phyloP scores from a whole-genome alignment of 495 filamentous ascomycete species.

The Daldinia decipiens region DNA sequence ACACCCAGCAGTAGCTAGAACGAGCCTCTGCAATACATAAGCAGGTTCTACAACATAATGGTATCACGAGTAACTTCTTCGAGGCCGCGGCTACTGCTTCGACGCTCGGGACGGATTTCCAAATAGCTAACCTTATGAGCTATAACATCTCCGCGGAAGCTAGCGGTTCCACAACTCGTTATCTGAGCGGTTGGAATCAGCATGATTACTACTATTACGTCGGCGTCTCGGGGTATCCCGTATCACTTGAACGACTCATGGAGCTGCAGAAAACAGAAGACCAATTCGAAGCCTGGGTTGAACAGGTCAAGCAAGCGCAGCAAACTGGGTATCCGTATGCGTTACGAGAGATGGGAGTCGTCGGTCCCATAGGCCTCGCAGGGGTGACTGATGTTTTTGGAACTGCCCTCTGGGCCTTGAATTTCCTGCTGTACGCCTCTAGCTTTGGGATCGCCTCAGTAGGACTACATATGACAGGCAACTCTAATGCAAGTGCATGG shows the following conservation, averaged over 20 bases:
- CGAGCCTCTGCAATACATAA: too few relatives aligned
- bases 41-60: too few relatives aligned
- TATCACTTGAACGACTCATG: constrained; percentile 47
- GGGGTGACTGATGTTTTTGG: too few relatives aligned
- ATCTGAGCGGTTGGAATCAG: constrained; percentile 51
- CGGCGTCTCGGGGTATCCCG: constrained; percentile 38
- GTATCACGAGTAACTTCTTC: too few relatives aligned
- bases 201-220: constrained; percentile 58
- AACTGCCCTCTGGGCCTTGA: too few relatives aligned
- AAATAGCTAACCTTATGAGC: constrained; percentile 45
- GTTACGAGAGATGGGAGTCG: constrained; percentile 49
- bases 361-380: constrained; percentile 36
- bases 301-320: constrained; percentile 44
- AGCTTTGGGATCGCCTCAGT: too few relatives aligned
- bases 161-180: constrained; percentile 37
- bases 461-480: too few relatives aligned
- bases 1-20: too few relatives aligned
- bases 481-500: too few relatives aligned
- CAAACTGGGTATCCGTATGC: constrained; percentile 46
- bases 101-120: constrained; percentile 52
- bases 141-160: constrained; percentile 33
- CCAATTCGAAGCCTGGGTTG: constrained; percentile 50
- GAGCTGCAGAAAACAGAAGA: constrained; percentile 46
- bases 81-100: constrained; percentile 48
- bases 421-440: too few relatives aligned